Evolutionary conservation across 768 basidiomycete species (phyloP).

Genomic region (Leccinum variicolor): DNA sequence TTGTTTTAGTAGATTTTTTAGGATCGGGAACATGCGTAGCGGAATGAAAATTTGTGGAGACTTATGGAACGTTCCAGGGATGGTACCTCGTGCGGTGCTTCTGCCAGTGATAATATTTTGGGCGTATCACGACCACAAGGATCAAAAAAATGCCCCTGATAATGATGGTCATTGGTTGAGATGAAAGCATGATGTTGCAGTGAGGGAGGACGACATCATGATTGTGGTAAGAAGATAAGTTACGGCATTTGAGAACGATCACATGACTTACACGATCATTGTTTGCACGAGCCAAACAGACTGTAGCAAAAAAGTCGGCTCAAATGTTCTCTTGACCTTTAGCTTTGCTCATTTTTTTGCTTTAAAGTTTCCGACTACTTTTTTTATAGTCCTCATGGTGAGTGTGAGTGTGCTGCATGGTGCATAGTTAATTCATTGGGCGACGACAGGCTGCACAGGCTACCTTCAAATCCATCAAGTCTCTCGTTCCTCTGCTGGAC

Average conservation of each 20-base stretch:
- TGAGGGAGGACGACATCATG: not conserved
- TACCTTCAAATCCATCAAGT: slow-evolving; percentile 93
- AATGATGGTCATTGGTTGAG: not conserved
- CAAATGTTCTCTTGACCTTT: slow-evolving; percentile 11
- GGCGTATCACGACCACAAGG: not conserved
- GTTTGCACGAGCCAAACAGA: slow-evolving; percentile 29
- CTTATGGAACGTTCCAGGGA: not conserved
- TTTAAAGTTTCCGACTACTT: slow-evolving; percentile 7
- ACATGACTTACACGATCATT: slow-evolving; percentile 23
- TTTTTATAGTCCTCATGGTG: slow-evolving; percentile 24
- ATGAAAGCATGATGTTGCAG: not conserved
- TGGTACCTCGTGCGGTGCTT: not conserved
- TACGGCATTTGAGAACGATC: slow-evolving; percentile 5
- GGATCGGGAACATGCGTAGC: not conserved
- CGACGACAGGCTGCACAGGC: slow-evolving; percentile 71
- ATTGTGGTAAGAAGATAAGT: not conserved
- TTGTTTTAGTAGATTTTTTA: slow-evolving; percentile 21
- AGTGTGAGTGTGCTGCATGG: slow-evolving; percentile 4
- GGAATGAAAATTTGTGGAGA: slow-evolving; percentile 4
- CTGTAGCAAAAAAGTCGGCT: slow-evolving; percentile 17
- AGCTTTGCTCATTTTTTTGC: slow-evolving; percentile 24
- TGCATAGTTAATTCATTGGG: not conserved
- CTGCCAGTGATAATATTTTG: not conserved
- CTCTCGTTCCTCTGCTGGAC: slow-evolving; percentile 89
- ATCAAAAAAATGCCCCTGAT: not conserved